These are phyloP conservation scores for Sparassis latifolia DNA, from an alignment of 1,284 basidiomycete species.

Conservation along the genomic window DNA sequence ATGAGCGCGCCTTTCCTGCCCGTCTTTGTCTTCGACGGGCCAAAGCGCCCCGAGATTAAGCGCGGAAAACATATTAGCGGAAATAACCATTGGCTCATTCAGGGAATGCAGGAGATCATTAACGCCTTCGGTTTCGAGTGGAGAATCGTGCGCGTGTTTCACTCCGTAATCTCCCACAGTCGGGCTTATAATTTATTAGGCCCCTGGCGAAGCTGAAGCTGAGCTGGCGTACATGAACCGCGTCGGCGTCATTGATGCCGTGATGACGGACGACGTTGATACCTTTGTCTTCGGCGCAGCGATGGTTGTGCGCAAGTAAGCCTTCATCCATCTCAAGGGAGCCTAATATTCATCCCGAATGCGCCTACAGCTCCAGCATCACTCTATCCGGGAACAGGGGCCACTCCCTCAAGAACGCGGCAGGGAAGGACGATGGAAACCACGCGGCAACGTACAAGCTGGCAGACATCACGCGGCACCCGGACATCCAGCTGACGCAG, in stretches of 20 bases:
- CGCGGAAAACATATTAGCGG: conserved; percentile 66
- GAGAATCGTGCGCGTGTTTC: conserved; percentile 49
- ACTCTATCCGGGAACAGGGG: conserved; percentile 65
- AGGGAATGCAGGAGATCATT: conserved; percentile 75
- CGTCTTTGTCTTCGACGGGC: conserved; percentile 94
- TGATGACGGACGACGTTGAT: conserved; percentile 92
- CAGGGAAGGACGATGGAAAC: conserved; percentile 68
- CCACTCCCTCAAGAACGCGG: conserved; percentile 53
- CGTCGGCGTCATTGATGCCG: conserved; percentile 80
- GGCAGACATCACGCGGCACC: conserved; percentile 43
- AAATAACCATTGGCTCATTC: conserved; percentile 56
- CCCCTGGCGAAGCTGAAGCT: conserved; percentile 94
- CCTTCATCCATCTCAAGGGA: conserved; percentile 2
- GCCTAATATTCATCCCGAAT: conserved; percentile 1
- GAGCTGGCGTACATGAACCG: conserved; percentile 86
- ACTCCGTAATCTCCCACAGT: neutral
- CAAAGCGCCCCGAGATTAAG: conserved; percentile 77
- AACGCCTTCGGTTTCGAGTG: conserved; percentile 88
- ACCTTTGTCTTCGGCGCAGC: conserved; percentile 86
- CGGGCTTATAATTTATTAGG: conserved; percentile 34
- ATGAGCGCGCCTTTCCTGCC: conserved; percentile 77
- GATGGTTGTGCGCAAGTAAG: conserved; percentile 74
- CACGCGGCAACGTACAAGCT: conserved; percentile 65
- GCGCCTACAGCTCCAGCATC: conserved; percentile 52
- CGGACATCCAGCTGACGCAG: conserved; percentile 55